Evolutionary conservation across 352 stramenopile species (phyloP), one percentile per base, ranked within the genome.

Genomic region (Peronospora farinosa): DNA sequence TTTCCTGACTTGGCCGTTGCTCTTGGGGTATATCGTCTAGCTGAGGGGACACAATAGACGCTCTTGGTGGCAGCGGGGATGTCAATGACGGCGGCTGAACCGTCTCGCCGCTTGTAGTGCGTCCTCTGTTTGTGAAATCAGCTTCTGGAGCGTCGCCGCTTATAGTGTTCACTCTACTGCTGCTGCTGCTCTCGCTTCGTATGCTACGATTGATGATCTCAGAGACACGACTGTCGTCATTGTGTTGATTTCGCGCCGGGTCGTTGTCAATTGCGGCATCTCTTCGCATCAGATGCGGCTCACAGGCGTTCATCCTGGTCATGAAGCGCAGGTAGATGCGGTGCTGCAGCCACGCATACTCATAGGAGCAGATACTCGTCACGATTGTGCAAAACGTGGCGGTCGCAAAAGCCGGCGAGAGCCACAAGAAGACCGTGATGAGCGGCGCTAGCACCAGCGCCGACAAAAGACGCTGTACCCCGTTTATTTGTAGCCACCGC

Each of bases 281-380:
- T 15, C 27, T 48, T 19, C 47, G 38, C 32, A 63, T 42, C 12
- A 60, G 25, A 5, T 40, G 38, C 16, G 57, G 41, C 33, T 76
- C 67, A 12, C 52, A 66, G 1, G 40, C 31, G 16, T 51, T 40
- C 54, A 74, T 47, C 38, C 65, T 71, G 30, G 60, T 60, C 56
- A 74, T 51, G 5, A 85, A 41, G 40, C 74, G 74, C 51, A 66
- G 48, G 30, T 84, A 69, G 51, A 88, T 88, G 28, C 78, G 73
- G 45, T 86, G 68, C 11, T 72, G 63, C 28, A 88, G 61, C 78
- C 78, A 87, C 16, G 73, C 66, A 28, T 84, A 88, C 54, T 88
- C 78, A 51, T 80, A 88, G 9, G 74, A 70, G 62, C 75, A 87
- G 39, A 84, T 65, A 19, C 64, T 79, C 25, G 57, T 78, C 11